Base-by-base conservation (phyloP, 768 basidiomycete species). In the Crucibulum laeve region DNA sequence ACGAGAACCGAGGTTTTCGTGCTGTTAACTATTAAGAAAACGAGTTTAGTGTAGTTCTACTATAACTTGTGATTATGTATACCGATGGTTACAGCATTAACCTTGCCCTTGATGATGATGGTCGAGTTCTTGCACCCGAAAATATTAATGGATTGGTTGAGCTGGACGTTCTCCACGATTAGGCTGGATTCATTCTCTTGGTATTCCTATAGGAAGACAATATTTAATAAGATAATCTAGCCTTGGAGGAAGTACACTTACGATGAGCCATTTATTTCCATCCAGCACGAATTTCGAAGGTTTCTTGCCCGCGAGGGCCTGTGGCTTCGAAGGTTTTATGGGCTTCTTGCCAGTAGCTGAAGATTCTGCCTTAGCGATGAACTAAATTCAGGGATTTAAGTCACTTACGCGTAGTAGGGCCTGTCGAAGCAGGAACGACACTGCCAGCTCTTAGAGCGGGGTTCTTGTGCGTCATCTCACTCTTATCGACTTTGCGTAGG, bases 381-480 rank as follows among this genome's bases (percentile, higher is more conserved):
- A 40, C 26, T 34, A 19, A 28, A 43, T 11, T 30, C 26, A 24
- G 15, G 6, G 11, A 11, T 14, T n/a, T 10, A 21, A 39, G n/a
- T 32, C 33, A 43, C 59, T 49, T 18, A 67, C 67, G 47, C 45
- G 59, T 15, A 26, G 62, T 25, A 51, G 64, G 44, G 13, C 62
- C 40, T 36, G 74, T 53, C 39, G 67, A 58, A 1, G 65, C 57
- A 37, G 73, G 67, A 53, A 73, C 67, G 44, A 63, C 54, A 61
- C 73, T 57, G 73, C 82, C 53, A 71, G 89, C 79, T 23, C 96
- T 70, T 26, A 99, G 66, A 7, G 82, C 77, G 0, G 96, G 95
- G 56, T 99, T 98, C 75, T 99, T 98, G 72, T 99, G 96, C 3
- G 93, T 97, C 93, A 95, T 94, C 62, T 97, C 87, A 50, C 89